phyloP scores from a whole-genome alignment of 805 yeast species.

The Yarrowia bubula region DNA sequence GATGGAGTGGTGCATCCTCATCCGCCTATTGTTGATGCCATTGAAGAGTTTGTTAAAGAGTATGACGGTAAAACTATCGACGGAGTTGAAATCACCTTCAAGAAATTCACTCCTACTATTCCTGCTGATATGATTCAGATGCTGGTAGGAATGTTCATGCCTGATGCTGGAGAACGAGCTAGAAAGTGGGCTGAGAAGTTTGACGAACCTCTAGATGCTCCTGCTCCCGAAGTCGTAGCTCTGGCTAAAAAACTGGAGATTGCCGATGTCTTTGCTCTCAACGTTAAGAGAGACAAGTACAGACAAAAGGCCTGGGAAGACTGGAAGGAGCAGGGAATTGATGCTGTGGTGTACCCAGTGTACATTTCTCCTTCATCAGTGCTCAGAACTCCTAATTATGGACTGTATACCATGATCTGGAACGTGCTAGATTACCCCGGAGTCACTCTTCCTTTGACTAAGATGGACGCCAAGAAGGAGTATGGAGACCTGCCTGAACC shows the following conservation, averaged over 20 bases:
- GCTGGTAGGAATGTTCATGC: constrained; percentile 50
- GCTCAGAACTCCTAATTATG: background rate
- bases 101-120: background rate
- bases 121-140: constrained; percentile 49
- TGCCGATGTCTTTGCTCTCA: constrained; percentile 44
- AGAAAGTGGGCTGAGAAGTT: constrained; percentile 35
- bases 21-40: constrained; percentile 54
- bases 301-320: constrained; percentile 37
- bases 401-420: constrained; percentile 29
- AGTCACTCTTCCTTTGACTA: constrained; percentile 30
- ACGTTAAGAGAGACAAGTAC: constrained; percentile 41
- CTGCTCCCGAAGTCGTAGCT: background rate
- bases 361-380: constrained; percentile 2
- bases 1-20: constrained; percentile 51
- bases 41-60: constrained; percentile 53
- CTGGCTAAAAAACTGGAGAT: constrained; percentile 17
- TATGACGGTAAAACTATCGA: constrained; percentile 43
- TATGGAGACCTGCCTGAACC: constrained; percentile 27
- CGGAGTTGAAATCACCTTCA: constrained; percentile 1
- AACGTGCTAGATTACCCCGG: constrained; percentile 33
- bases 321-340: constrained; percentile 41
- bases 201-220: constrained; percentile 26
- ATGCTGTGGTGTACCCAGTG: constrained; percentile 18
- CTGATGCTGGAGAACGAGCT: constrained; percentile 48
- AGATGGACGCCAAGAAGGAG: constrained; percentile 45